Conservation (phyloP, 257 asterid genomes). For the Oldenlandia corymbosa region DNA sequence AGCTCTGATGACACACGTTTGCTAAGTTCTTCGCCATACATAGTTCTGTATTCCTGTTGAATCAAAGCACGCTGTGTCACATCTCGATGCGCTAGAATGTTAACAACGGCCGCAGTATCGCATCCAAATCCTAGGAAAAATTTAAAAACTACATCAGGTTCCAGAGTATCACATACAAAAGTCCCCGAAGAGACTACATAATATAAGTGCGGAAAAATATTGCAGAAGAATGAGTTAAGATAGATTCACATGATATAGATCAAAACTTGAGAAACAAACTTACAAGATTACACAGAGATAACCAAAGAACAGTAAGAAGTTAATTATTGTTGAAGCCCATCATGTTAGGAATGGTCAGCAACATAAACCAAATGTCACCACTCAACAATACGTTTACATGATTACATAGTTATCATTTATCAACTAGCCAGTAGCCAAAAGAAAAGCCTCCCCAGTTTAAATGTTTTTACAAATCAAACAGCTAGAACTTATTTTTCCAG, state of each 20-base stretch:
- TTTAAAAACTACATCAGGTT: conserved; percentile 2
- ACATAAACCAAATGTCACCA: too few species aligned
- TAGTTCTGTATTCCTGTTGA: conserved; percentile 66
- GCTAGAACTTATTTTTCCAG: neutral
- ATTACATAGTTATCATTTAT: too few species aligned
- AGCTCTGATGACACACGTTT: conserved; percentile 81
- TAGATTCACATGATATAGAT: too few species aligned
- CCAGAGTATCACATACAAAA: too few species aligned
- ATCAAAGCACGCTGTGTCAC: conserved; percentile 77
- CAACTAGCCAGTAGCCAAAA: too few species aligned
- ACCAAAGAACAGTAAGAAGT: neutral
- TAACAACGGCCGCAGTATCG: conserved; percentile 65
- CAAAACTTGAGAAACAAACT: too few species aligned
- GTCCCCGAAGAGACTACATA: neutral
- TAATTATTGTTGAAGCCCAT: neutral
- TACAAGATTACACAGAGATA: neutral
- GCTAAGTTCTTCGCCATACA: conserved; percentile 61
- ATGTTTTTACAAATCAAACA: neutral
- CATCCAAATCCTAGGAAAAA: conserved; percentile 74
- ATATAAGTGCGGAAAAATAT: too few species aligned
- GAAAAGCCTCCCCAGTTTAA: neutral
- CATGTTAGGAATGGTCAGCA: too few species aligned
- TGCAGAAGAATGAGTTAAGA: too few species aligned
- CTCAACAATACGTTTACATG: too few species aligned
- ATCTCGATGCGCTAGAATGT: conserved; percentile 85